Base-by-base conservation (phyloP, 345 rosid genomes). In the Gossypium turneri region DNA sequence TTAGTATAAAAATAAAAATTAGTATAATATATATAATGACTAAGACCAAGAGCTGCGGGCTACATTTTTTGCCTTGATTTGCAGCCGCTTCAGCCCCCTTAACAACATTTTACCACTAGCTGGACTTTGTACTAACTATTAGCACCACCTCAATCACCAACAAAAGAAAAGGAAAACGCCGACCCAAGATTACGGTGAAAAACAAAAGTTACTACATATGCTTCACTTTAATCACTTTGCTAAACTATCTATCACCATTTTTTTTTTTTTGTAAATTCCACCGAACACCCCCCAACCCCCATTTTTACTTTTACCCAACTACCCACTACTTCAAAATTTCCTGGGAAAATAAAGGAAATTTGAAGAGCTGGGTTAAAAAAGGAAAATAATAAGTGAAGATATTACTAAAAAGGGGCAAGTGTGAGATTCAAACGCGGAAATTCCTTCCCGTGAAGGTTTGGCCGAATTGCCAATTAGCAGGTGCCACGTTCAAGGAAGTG, bases 361-460 rank as follows among this genome's bases (percentile, higher is more conserved):
- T 3, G 78, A 83, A 80, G 85, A 89, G 72, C 65, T 55, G 72
- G 70, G 41, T 34, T 34, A 34, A 61, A 73, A 60, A 62, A 34
- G 38, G 78, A 70, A 50, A 47, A 73, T 52, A 52, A 25, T 45
- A 19, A 63, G 44, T 61, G 43, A 48, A 55, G 19, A 55, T 16
- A 17, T 4, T n/a, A 53, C 9, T 53, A 17, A 16, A 53, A 53
- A 19, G 60, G 69, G 64, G 17, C 17, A 24, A 60, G 3, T 47
- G 70, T 60, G 64, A 17, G 17, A 25, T 72, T 86, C 73, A 94
- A 79, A 91, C 86, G 4, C 92, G 89, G 87, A 92, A 94, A 81
- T 94, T 94, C 82, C 86, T 91, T 52, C 98, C 98, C 3, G 81
- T 68, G 84, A 89, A 94, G 43, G 98, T 94, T 77, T 94, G 64